phyloP scores from a whole-genome alignment of 306 rosid species.

The Trichosanthes truncata region DNA sequence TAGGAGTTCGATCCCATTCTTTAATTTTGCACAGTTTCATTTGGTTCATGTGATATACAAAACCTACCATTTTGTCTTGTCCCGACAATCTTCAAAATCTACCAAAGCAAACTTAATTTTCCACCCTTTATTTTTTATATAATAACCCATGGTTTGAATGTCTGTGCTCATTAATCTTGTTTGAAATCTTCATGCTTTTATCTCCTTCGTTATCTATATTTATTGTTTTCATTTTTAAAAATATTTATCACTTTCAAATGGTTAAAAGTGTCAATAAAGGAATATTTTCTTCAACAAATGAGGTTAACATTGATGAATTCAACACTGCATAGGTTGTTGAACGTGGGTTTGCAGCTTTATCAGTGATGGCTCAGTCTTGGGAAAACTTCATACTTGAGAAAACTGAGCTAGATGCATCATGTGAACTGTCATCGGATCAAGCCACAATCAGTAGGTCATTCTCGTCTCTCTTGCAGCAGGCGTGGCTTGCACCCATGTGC shows the following conservation, averaged over 20 bases:
- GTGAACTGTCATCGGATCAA: conserved; percentile 43
- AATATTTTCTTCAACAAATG: conserved; percentile 8
- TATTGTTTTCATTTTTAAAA: background rate
- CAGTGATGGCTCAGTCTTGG: conserved; percentile 73
- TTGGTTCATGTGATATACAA: background rate
- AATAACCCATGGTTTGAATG: background rate
- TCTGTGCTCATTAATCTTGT: background rate
- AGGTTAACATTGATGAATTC: conserved; percentile 3
- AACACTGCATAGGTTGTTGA: conserved; percentile 46
- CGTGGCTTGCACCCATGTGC: conserved; percentile 54
- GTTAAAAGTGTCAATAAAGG: background rate
- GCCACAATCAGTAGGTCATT: conserved; percentile 43
- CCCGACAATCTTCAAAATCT: background rate
- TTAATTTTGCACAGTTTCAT: background rate
- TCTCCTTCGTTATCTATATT: background rate
- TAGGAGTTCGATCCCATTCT: background rate
- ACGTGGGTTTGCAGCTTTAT: conserved; percentile 62
- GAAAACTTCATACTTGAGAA: conserved; percentile 47
- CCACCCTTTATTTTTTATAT: background rate
- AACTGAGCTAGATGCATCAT: conserved; percentile 35
- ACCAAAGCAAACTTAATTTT: background rate
- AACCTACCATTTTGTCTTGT: background rate
- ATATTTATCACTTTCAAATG: background rate
- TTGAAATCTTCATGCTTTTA: background rate
- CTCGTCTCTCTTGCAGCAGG: conserved; percentile 71